Evolutionary conservation across 352 stramenopile genomes (phyloP), one percentile per base, ranked within the genome.

Genomic region (Phytophthora lateralis): DNA sequence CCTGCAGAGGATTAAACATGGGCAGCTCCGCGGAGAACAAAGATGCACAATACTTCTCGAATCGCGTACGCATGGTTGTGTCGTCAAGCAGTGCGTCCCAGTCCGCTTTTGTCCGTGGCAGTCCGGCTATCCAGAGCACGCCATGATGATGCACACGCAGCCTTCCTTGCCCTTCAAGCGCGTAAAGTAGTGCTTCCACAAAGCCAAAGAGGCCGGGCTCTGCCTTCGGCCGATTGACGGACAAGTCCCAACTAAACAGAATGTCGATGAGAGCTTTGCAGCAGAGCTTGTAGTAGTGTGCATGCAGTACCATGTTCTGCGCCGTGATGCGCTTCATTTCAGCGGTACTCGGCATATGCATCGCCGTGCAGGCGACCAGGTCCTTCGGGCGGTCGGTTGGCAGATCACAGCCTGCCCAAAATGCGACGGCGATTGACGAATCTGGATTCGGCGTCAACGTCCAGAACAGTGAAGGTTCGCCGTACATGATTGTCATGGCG

Each of bases 381-480:
- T 61, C 32, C 6, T 47, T 12, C 0, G 66, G 66, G 2, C 52
- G 34, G 4, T 41, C 61, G 14, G 20, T 29, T 9, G 61, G 56
- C 6, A 75, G 47, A 2, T 55, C 18, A 0, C 20, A 38, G 3
- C 52, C 52, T 2, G 55, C 63, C 66, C 66, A 75, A 27, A 68
- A 75, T 3, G 61, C 61, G 24, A 55, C 58, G 1, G 57, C 44
- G 1, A 75, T 45, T 2, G 55, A 71, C 11, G 42, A 48, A 30
- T 75, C 66, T 2, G 66, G 66, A 17, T 75, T 75, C 24, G 66
- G 66, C 4, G 66, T 75, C 6, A 71, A 15, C 17, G 66, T 75
- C 66, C 66, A 75, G n/a, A 75, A 75, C 0, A 75, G 20, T 0
- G 66, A 75, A 1, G 60, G 66, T 17, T 64, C 32, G 0, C 53